Conservation (phyloP, 2,329 filamentous ascomycete species). For the Trichoderma oligosporum region DNA sequence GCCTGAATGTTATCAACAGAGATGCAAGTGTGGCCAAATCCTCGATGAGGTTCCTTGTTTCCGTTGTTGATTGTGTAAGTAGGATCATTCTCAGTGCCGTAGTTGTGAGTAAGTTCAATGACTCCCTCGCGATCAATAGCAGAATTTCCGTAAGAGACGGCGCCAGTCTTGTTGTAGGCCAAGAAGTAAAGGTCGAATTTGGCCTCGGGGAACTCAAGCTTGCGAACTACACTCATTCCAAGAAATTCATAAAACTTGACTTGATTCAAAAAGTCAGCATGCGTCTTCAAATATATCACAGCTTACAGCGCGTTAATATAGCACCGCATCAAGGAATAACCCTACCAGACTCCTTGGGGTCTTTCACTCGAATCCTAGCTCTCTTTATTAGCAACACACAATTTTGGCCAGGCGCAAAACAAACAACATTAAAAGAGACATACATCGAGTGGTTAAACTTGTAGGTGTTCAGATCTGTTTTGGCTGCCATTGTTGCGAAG, state of each 20-base stretch:
- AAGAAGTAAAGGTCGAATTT: slow-evolving; percentile 97
- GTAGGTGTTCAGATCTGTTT: slow-evolving; percentile 73
- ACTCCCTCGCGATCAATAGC: slow-evolving; percentile 81
- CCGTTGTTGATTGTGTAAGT: slow-evolving; percentile 81
- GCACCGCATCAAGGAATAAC: slow-evolving; percentile 1
- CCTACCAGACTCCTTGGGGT: slow-evolving; percentile 74
- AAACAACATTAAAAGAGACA: slow-evolving; percentile 23
- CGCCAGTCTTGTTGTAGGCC: slow-evolving; percentile 74
- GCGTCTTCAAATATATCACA: neutral
- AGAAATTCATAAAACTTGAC: slow-evolving; percentile 94
- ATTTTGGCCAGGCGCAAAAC: neutral
- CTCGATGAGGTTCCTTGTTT: slow-evolving; percentile 81
- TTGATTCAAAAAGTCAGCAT: slow-evolving; percentile 28
- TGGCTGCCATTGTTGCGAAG: slow-evolving; percentile 57
- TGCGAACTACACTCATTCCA: slow-evolving; percentile 78
- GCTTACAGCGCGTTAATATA: no score
- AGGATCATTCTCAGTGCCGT: slow-evolving; percentile 83
- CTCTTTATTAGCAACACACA: slow-evolving; percentile 18
- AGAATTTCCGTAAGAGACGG: slow-evolving; percentile 68
- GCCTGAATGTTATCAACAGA: slow-evolving; percentile 80
- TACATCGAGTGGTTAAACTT: slow-evolving; percentile 88
- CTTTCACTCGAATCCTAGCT: slow-evolving; percentile 83
- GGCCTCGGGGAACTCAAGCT: slow-evolving; percentile 75
- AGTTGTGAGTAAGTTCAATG: slow-evolving; percentile 79
- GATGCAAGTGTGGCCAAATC: slow-evolving; percentile 84